These are phyloP conservation scores for Pseudognaphalium luteoalbum DNA, from an alignment of 129 eudicot species.

Conservation along the genomic window DNA sequence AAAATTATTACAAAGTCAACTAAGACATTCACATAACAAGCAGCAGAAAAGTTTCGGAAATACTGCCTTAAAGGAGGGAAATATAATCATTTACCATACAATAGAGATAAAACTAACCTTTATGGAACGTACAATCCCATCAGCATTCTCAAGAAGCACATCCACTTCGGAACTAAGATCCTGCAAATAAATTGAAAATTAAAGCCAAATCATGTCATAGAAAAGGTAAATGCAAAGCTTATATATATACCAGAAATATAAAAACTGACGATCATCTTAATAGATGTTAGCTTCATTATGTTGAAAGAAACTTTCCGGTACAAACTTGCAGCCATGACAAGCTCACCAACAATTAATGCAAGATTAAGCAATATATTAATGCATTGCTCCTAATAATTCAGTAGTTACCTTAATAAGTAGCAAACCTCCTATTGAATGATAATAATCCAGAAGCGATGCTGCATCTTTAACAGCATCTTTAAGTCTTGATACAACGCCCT, in stretches of 20 bases:
- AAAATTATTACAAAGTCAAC: slow-evolving; percentile 23
- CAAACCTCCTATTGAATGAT: slow-evolving; percentile 70
- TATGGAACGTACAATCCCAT: slow-evolving; percentile 63
- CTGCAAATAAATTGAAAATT: slow-evolving; percentile 34
- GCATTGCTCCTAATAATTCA: background rate
- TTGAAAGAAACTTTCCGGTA: background rate
- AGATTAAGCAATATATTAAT: background rate
- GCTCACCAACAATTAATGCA: background rate
- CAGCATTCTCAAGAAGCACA: slow-evolving; percentile 65
- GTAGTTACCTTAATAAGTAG: slow-evolving; percentile 62
- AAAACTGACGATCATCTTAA: background rate
- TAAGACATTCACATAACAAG: slow-evolving; percentile 23
- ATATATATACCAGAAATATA: slow-evolving; percentile 8
- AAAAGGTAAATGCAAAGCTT: slow-evolving; percentile 3
- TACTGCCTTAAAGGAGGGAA: background rate
- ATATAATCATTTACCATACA: background rate
- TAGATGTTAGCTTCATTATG: slow-evolving; percentile 13
- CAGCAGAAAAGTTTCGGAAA: background rate
- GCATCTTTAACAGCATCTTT: slow-evolving; percentile 55
- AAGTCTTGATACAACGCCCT: slow-evolving; percentile 63
- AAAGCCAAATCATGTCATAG: background rate
- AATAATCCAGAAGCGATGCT: slow-evolving; percentile 63
- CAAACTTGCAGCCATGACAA: background rate
- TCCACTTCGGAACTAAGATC: slow-evolving; percentile 61
- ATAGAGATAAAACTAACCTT: slow-evolving; percentile 55